Conservation (phyloP, 1,284 basidiomycete species). For the Tilletiaria anomala region DNA sequence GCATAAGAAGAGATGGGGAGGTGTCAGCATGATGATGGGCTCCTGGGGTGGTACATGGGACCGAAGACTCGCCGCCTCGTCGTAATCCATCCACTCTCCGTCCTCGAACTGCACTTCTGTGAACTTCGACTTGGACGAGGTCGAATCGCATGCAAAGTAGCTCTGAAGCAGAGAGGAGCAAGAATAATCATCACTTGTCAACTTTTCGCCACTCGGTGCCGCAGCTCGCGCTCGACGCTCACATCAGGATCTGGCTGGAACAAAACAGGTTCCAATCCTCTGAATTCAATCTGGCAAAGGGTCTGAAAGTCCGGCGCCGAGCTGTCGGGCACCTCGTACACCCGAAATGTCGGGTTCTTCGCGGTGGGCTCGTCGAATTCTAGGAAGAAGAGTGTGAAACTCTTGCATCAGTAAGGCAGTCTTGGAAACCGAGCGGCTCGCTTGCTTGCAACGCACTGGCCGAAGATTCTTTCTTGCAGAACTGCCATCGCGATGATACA, state of each 20-base stretch:
- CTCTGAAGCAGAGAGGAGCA: too few relatives aligned
- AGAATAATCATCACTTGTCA: not conserved
- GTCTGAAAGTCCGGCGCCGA: conserved; percentile 15
- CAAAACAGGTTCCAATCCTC: conserved; percentile 24
- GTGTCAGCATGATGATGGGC: conserved; percentile 6
- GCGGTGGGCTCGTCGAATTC: conserved; percentile 26
- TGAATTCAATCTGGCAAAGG: conserved; percentile 30
- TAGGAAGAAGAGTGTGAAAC: conserved; percentile 2
- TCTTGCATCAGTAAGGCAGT: too few relatives aligned
- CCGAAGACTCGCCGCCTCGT: conserved; percentile 23
- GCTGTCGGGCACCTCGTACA: conserved; percentile 9
- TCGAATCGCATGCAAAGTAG: conserved; percentile 21
- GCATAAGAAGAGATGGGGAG: conserved; percentile 2
- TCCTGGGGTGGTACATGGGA: conserved; percentile 61
- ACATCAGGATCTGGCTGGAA: conserved; percentile 16
- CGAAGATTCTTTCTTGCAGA: conserved; percentile 24
- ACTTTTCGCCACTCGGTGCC: too few relatives aligned
- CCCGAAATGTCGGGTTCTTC: conserved; percentile 20
- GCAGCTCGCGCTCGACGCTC: too few relatives aligned
- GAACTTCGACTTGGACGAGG: conserved; percentile 19
- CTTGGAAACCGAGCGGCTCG: too few relatives aligned
- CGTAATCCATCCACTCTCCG: conserved; percentile 38
- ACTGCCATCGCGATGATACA: conserved; percentile 2
- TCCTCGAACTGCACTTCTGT: conserved; percentile 32
- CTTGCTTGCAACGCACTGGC: conserved; percentile 11